These are phyloP conservation scores for Ceratobasidium sp. DNA, from an alignment of 1,284 basidiomycete species.

Conservation along the genomic window DNA sequence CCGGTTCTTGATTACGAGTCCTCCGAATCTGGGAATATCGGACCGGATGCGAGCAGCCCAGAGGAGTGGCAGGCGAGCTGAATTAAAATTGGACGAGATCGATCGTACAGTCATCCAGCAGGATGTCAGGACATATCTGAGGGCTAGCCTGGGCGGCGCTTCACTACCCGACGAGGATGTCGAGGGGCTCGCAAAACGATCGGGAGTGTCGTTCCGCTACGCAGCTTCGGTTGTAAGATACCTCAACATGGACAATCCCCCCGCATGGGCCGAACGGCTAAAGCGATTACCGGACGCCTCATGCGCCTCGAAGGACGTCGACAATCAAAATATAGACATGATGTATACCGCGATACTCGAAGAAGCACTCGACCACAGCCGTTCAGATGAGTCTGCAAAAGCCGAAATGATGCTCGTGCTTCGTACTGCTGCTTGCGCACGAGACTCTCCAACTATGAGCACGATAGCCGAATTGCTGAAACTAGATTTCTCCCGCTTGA, in stretches of 20 bases:
- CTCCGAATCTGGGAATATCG: slow-evolving; percentile 13
- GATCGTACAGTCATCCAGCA: not conserved
- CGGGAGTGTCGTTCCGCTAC: slow-evolving; percentile 29
- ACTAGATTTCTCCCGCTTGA: not conserved
- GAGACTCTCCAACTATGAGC: not conserved
- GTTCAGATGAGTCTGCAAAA: not conserved
- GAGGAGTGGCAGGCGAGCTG: no score
- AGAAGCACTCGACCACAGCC: not conserved
- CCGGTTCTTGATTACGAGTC: slow-evolving; percentile 43
- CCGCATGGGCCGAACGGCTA: not conserved
- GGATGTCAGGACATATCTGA: slow-evolving; percentile 36
- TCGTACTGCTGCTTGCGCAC: not conserved
- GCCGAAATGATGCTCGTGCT: not conserved
- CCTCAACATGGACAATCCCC: not conserved
- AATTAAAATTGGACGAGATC: no score
- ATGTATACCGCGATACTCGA: slow-evolving; percentile 2
- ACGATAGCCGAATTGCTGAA: not conserved
- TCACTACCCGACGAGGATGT: no score
- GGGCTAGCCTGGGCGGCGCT: no score
- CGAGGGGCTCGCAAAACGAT: no score
- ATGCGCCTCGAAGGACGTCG: not conserved
- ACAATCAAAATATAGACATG: not conserved
- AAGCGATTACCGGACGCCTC: not conserved
- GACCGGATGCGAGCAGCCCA: no score
- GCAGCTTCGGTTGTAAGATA: slow-evolving; percentile 22